Evolutionary conservation across 306 rosid species (phyloP).

Genomic region (Prunus persica): Prunus_persica_NCBIv2 NC_034009.1:33862001-33862500

Average conservation of each 20-base stretch:
- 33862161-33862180: constrained; percentile 1
- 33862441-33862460: constrained; percentile 79
- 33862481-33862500: constrained; percentile 92
- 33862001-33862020: background rate
- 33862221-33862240: constrained; percentile 58
- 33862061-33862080: too few species aligned
- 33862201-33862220: constrained; percentile 81
- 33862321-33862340: constrained; percentile 46
- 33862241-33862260: constrained; percentile 18
- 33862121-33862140: background rate
- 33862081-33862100: background rate
- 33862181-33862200: constrained; percentile 20
- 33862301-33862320: constrained; percentile 36
- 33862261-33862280: constrained; percentile 60
- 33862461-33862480: constrained; percentile 95
- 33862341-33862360: constrained; percentile 63
- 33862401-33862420: constrained; percentile 90
- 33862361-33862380: constrained; percentile 85
- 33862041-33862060: background rate
- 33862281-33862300: constrained; percentile 29
- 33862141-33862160: background rate
- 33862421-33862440: constrained; percentile 95
- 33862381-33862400: constrained; percentile 99
- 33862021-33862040: too few species aligned
- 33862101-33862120: background rate